Base-by-base conservation (phyloP, 208 protist genomes). In the Porcisia deanei region DNA sequence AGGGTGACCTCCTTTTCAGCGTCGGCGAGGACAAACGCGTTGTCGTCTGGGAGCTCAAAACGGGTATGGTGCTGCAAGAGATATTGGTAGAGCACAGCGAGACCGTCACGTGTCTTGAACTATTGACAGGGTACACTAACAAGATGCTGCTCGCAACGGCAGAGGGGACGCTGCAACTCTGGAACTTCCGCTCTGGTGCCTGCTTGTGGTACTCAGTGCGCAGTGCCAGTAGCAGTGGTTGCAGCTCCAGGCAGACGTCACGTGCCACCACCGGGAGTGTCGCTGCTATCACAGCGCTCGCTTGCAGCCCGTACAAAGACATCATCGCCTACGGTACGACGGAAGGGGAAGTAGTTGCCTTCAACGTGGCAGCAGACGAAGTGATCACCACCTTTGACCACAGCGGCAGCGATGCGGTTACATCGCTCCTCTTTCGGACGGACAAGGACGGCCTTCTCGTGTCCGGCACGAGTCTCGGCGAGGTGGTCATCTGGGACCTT, bases 401-500 rank as follows among this genome's bases (percentile, higher is more conserved):
- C 75, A 67, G 80, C 25, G 78, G 89, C 41, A 79, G 78, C 53
- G 80, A 75, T 52, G 86, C 92, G 49, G 90, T 98, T 34, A 96
- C 94, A 20, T 81, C 91, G 14, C 83, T 98, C 37, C 83, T 85
- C 22, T 98, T 98, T 77, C 88, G 94, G 68, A 80, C 73, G 6
- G 94, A 98, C 82, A 91, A 91, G 73, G 83, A 85, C 43, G 82
- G 82, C n/a, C 71, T 94, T 7, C 76, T 98, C 14, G 82, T 94
- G 22, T 81, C 88, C 41, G 95, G 91, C 67, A 94, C 88, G 20
- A 94, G 85, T 52, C 70, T 74, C 7, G 95, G 95, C 22, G 91
- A 97, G 77, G 89, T 98, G 39, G 77, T 86, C 6, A 66, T 97
- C 58, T 98, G 95, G 93, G 90, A 98, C 75, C 67, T 98, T 3